Base-by-base conservation (phyloP, 345 rosid species). In the Eutrema heterophyllum region DNA sequence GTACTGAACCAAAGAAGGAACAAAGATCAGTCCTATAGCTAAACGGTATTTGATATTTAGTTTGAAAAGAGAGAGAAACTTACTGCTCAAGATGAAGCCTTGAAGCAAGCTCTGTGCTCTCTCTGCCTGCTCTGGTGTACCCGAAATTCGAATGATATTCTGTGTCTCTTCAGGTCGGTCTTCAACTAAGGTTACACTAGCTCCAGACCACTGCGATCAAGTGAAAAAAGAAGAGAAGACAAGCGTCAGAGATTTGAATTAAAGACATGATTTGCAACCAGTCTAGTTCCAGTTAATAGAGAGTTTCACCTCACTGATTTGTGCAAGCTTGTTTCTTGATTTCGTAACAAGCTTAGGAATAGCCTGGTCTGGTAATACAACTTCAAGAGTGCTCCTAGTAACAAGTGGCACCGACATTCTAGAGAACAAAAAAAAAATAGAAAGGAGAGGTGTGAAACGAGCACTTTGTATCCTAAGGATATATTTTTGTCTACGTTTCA, bases 101-200 rank as follows among this genome's bases (percentile, higher is more conserved):
- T 96, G 98, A 78, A 96, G 97, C 80, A 96, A 80, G 81, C 96
- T 92, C 80, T 96, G 98, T 29, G 98, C 99, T 83, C 92, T 86
- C 82, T 90, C 99, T 11, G 85, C 92, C 80, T 96, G 98, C 74
- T 96, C 98, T 0, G 96, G 97, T 49, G 98, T 92, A 61, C 99
- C 99, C 12, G 97, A 90, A 74, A 96, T 87, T 80, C 84, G 84
- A 70, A 96, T 92, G 29, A 85, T 82, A 78, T 88, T 96, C 62
- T 87, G 90, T 5, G 83, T 77, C 67, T 78, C 86, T 2, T 88
- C 95, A 1, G 88, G 89, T 64, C 82, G 77, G 74, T 90, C 97
- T 78, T 90, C 97, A 14, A 92, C 80, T 21, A 96, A 83, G 26
- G 84, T 84, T 59, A 96, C 89, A 57, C 81, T 89, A 81, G 99